Evolutionary conservation across 83 land plant genomes (phyloP), one percentile per base, ranked within the genome.

Genomic region (Picea engelmannii): DNA sequence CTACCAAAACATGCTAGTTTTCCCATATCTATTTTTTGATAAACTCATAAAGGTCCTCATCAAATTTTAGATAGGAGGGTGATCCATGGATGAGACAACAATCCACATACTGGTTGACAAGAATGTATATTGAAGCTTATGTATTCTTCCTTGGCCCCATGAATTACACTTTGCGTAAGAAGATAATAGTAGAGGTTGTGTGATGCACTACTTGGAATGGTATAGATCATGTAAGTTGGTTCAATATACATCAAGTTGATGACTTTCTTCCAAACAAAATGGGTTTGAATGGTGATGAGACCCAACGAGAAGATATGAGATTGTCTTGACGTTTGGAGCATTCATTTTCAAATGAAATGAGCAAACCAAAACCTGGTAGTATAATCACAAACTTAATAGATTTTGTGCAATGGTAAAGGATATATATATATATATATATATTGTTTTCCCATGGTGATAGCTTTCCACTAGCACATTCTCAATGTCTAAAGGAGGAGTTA

Each of bases 121-220:
- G 38, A 2, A 2, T 35, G 38, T 35, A 69, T 69, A 12, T 86
- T 87, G 84, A 87, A 90, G 81, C 92, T 90, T 58, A 88, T 85
- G 62, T 83, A 90, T 11, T 90, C 90, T 47, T 88, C 90, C 92
- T 87, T 90, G 31, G 90, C 90, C 25, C 92, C 92, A 79, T 87
- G 92, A 35, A 90, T 77, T 11, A 90, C 90, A 81, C 87, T 85
- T 15, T 90, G 92, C 38, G 90, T 90, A 61, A 87, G 87, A 18
- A 89, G 85, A 10, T 89, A 84, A 87, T 87, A 89, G 81, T 89
- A 89, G 27, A 87, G 83, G 70, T 89, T 89, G 75, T 89, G 85
- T 25, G 91, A 84, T 69, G 91, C 90, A 66, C 81, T 88, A 79
- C 88, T 81, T 38, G 85, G 90, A 73, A 88, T 81, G 15, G 88